Percentiles rank a stretch among this genome's conserved stretches.
phyloP scores from a whole-genome alignment of 2,329 filamentous ascomycete species.

The Huntiella decipiens region DNA sequence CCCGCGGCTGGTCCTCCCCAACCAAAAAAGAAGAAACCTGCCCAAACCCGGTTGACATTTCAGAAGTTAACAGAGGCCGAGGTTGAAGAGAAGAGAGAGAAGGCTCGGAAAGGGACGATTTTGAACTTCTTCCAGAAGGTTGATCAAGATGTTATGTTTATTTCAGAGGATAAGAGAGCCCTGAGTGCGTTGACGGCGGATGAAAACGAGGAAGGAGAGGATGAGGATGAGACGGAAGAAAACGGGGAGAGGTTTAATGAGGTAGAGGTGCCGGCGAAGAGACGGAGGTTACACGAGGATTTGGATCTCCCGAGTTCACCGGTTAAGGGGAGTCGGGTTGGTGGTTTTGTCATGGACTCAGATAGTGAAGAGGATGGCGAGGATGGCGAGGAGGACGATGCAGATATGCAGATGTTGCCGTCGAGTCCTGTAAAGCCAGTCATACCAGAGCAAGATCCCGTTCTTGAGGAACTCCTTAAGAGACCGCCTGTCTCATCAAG shows the following conservation, averaged over 20 bases:
- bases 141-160: slow-evolving; percentile 17
- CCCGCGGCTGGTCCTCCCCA: no score
- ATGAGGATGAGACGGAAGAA: slow-evolving; percentile 1
- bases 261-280: slow-evolving; percentile 19
- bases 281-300: slow-evolving; percentile 19
- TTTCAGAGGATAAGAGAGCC: slow-evolving; percentile 10
- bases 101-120: slow-evolving; percentile 35
- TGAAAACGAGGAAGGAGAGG: background rate
- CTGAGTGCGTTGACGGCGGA: slow-evolving; percentile 19
- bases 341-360: slow-evolving; percentile 47
- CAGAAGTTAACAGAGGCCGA: slow-evolving; percentile 10
- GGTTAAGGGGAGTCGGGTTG: slow-evolving; percentile 6
- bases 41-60: slow-evolving; percentile 9
- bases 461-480: slow-evolving; percentile 8
- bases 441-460: slow-evolving; percentile 16
- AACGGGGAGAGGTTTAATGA: slow-evolving; percentile 11
- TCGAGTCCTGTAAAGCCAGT: slow-evolving; percentile 16
- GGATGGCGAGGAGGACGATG: slow-evolving; percentile 15
- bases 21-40: slow-evolving; percentile 8
- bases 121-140: slow-evolving; percentile 60
- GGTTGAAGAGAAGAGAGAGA: slow-evolving; percentile 12
- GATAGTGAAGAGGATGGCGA: slow-evolving; percentile 31
- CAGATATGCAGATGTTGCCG: slow-evolving; percentile 10
- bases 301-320: slow-evolving; percentile 14
- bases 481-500: background rate